Conservation (phyloP, 164 flowering plant species). For the Sextonia rubra region DNA sequence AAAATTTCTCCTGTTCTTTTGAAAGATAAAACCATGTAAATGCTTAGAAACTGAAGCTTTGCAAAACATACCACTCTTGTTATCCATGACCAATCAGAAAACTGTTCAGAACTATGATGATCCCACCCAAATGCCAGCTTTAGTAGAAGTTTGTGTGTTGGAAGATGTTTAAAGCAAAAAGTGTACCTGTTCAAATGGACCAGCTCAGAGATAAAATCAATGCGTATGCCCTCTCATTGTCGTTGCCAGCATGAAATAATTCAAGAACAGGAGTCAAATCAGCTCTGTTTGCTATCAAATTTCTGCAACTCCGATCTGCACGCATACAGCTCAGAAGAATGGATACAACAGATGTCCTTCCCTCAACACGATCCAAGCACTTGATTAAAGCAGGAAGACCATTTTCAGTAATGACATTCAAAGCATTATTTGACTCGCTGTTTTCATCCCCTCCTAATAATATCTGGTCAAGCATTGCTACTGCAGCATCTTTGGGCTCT, state of each 20-base stretch:
- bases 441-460: slow-evolving; percentile 59
- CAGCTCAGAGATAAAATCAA: slow-evolving; percentile 54
- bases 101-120: neutral
- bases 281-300: slow-evolving; percentile 46
- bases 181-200: slow-evolving; percentile 56
- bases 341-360: slow-evolving; percentile 41
- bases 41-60: too few relatives aligned
- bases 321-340: slow-evolving; percentile 57
- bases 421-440: slow-evolving; percentile 41
- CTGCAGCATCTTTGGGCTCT: slow-evolving; percentile 68
- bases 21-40: too few relatives aligned
- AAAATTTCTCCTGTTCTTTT: too few relatives aligned
- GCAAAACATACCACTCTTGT: too few relatives aligned
- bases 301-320: slow-evolving; percentile 50
- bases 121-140: neutral
- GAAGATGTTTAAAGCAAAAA: neutral
- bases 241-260: slow-evolving; percentile 60
- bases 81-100: neutral
- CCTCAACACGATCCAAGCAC: slow-evolving; percentile 43
- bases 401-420: slow-evolving; percentile 39
- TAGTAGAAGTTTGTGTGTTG: neutral
- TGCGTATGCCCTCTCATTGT: slow-evolving; percentile 46
- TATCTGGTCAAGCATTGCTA: slow-evolving; percentile 55
- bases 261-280: slow-evolving; percentile 60
- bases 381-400: slow-evolving; percentile 51